Evolutionary conservation across 1,284 basidiomycete genomes (phyloP).

Genomic region (Schizophyllum amplum): DNA sequence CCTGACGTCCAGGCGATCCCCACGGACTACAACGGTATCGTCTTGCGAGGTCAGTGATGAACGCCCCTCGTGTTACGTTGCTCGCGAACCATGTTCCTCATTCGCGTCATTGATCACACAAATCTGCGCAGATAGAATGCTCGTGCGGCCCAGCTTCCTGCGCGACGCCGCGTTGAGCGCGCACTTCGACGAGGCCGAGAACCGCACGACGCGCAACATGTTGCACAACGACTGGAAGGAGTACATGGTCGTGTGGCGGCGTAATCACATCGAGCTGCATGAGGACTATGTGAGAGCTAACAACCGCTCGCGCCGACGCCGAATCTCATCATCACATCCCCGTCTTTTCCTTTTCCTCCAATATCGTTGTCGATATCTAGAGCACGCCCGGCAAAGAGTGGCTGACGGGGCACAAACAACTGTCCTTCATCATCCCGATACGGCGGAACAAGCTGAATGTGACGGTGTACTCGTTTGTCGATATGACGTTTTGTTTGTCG

Average conservation of each 20-base stretch:
- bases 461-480: constrained; percentile 76
- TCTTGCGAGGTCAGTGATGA: constrained; percentile 53
- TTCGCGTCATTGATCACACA: constrained; percentile 10
- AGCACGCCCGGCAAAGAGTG: constrained; percentile 53
- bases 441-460: constrained; percentile 48
- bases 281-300: constrained; percentile 66
- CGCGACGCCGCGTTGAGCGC: constrained; percentile 46
- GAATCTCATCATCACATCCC: constrained; percentile 4
- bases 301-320: no score
- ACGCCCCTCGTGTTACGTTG: no score
- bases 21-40: constrained; percentile 34
- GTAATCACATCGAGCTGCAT: constrained; percentile 69
- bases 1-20: constrained; percentile 15
- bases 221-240: constrained; percentile 68
- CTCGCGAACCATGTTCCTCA: neutral
- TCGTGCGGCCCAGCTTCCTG: constrained; percentile 51
- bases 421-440: constrained; percentile 65
- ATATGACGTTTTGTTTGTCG: constrained; percentile 71
- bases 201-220: constrained; percentile 53
- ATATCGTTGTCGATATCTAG: constrained; percentile 7
- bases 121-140: constrained; percentile 64
- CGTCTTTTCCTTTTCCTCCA: no score
- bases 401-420: constrained; percentile 55
- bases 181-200: constrained; percentile 61
- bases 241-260: constrained; percentile 74